A percentile compares a stretch with the other conserved stretches of the same genome.
Conservation (phyloP, 257 asterid genomes). For the Orobanche coerulescens region DNA sequence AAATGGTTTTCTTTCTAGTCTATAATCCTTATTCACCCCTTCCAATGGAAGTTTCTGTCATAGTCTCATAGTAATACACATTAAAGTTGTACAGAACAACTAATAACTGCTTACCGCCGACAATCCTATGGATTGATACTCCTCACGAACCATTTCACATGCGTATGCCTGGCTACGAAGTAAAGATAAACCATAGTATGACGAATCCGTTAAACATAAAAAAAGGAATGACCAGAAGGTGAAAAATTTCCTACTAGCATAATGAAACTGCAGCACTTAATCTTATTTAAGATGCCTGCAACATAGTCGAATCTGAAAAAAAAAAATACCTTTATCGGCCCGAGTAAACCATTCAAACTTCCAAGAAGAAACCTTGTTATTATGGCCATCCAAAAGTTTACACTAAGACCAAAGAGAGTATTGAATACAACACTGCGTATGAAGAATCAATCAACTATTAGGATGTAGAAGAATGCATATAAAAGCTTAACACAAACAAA, state of each 20-base stretch:
- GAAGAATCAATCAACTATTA: constrained; percentile 5
- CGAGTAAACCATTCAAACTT: constrained; percentile 64
- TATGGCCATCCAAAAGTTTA: constrained; percentile 74
- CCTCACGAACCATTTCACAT: constrained; percentile 66
- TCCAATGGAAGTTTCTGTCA: neutral
- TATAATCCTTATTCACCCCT: neutral
- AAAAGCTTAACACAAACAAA: neutral
- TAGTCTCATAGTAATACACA: neutral
- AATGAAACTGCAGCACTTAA: neutral
- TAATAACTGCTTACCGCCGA: constrained; percentile 51
- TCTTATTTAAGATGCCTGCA: neutral
- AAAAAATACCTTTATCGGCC: constrained; percentile 61
- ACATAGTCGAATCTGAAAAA: neutral
- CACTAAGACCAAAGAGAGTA: constrained; percentile 72
- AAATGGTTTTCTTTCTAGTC: too few species aligned
- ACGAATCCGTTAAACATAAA: neutral
- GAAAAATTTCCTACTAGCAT: neutral
- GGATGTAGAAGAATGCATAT: neutral
- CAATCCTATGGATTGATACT: constrained; percentile 56
- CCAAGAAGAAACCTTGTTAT: constrained; percentile 71
- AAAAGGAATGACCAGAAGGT: neutral
- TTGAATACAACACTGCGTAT: constrained; percentile 65
- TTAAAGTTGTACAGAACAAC: constrained; percentile 4
- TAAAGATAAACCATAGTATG: constrained; percentile 11
- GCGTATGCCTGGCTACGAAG: constrained; percentile 68